A percentile compares a stretch with the other conserved stretches of the same genome.
These are phyloP conservation scores for Gomphus bonarii DNA, from an alignment of 1,284 basidiomycete species.

Conservation along the genomic window DNA sequence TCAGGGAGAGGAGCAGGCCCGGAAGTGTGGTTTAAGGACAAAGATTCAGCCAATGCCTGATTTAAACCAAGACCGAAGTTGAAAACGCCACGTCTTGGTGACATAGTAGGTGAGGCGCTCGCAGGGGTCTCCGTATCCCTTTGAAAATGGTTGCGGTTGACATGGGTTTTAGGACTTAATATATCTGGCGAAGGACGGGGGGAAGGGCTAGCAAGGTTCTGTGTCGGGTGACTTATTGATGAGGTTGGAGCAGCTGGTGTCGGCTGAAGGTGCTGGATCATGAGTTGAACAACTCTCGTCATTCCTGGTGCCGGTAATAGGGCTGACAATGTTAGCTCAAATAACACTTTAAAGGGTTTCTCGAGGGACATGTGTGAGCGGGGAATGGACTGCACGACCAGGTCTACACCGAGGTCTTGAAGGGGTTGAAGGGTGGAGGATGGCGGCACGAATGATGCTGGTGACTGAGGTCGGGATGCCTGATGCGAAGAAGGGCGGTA, in stretches of 20 bases:
- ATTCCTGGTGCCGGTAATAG: slow-evolving; percentile 25
- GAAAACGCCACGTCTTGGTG: neutral
- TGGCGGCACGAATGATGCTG: slow-evolving; percentile 22
- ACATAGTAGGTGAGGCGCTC: slow-evolving; percentile 1
- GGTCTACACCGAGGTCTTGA: slow-evolving; percentile 42
- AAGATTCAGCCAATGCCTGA: slow-evolving; percentile 17
- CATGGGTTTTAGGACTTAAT: slow-evolving; percentile 20
- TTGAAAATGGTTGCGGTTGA: slow-evolving; percentile 17
- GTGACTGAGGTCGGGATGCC: slow-evolving; percentile 38
- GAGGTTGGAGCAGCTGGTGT: slow-evolving; percentile 16
- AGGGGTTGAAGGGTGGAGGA: slow-evolving; percentile 18
- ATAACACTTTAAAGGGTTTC: slow-evolving; percentile 45
- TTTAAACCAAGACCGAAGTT: neutral
- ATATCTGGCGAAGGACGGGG: slow-evolving; percentile 21
- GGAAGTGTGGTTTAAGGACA: neutral
- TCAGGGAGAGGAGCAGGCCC: neutral
- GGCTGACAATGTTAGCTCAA: slow-evolving; percentile 27
- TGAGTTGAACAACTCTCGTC: slow-evolving; percentile 36
- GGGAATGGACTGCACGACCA: slow-evolving; percentile 45
- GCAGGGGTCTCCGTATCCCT: slow-evolving; percentile 16
- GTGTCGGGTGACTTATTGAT: slow-evolving; percentile 22
- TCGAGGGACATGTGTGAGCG: slow-evolving; percentile 36
- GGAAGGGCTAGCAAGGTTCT: slow-evolving; percentile 49
- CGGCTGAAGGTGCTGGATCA: slow-evolving; percentile 52
- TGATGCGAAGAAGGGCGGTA: slow-evolving; percentile 32